These are phyloP conservation scores for Globisporangium camurandrum DNA, from an alignment of 352 stramenopile species.

Conservation along the genomic window DNA sequence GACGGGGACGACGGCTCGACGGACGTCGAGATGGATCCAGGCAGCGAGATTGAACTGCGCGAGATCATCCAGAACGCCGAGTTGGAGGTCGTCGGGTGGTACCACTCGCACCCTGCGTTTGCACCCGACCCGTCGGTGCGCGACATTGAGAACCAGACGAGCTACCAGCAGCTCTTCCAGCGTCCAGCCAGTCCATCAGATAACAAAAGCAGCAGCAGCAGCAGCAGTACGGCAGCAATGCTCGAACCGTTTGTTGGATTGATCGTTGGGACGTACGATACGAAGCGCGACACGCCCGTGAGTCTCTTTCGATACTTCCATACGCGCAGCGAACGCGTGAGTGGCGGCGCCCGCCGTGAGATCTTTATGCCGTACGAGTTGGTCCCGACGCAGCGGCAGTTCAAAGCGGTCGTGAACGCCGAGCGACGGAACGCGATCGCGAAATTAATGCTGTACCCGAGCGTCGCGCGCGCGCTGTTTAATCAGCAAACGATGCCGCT, in stretches of 20 bases:
- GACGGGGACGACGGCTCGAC: constrained; percentile 87
- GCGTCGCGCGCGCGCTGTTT: constrained; percentile 20
- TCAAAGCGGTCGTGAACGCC: constrained; percentile 35
- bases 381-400: constrained; percentile 40
- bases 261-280: constrained; percentile 92
- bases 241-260: constrained; percentile 90
- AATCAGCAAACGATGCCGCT: background rate
- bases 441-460: constrained; percentile 30
- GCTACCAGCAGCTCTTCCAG: constrained; percentile 89
- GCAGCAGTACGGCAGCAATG: constrained; percentile 5
- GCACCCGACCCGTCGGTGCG: constrained; percentile 88
- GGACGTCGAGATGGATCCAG: constrained; percentile 94
- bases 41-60: constrained; percentile 85
- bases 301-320: constrained; percentile 85
- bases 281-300: constrained; percentile 54
- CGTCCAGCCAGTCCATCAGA: constrained; percentile 12
- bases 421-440: constrained; percentile 27
- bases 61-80: constrained; percentile 86
- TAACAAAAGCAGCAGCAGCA: constrained; percentile 3
- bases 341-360: constrained; percentile 30
- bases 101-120: constrained; percentile 93
- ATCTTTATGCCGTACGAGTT: constrained; percentile 71
- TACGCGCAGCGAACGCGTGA: constrained; percentile 63
- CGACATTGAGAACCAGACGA: constrained; percentile 93
- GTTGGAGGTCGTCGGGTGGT: constrained; percentile 92